Evolutionary conservation across 108 stramenopile genomes (phyloP).

Genomic region (Conticribra weissflogii): DNA sequence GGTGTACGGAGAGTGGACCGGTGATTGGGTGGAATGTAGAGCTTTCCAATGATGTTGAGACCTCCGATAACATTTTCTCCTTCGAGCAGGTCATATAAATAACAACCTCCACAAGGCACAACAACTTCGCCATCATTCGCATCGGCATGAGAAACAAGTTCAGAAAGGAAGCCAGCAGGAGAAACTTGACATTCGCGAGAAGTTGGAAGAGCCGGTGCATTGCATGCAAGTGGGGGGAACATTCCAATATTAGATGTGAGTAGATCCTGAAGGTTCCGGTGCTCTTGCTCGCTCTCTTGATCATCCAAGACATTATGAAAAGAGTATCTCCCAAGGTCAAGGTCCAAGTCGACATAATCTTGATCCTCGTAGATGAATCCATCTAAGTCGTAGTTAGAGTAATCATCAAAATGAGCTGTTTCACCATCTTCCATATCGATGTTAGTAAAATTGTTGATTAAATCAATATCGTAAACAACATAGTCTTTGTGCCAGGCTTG

Average conservation of each 20-base stretch:
- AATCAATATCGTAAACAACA: no score
- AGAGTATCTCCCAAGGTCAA: no score
- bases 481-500: no score
- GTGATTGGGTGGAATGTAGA: constrained; percentile 51
- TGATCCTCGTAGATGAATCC: no score
- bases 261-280: neutral
- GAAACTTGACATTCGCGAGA: neutral
- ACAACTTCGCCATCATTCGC: neutral
- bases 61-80: no score
- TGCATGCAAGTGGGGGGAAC: neutral
- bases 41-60: constrained; percentile 58
- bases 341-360: no score
- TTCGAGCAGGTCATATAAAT: constrained; percentile 27
- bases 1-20: constrained; percentile 55
- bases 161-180: neutral
- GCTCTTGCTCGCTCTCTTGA: no score
- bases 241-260: neutral
- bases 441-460: no score
- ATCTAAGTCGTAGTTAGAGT: no score
- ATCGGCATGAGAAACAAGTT: neutral
- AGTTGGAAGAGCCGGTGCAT: neutral
- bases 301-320: neutral
- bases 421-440: no score
- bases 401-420: no score
- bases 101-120: neutral